phyloP scores from a whole-genome alignment of 192 early-diverging fungal species.

The Linnemannia elongata region DNA sequence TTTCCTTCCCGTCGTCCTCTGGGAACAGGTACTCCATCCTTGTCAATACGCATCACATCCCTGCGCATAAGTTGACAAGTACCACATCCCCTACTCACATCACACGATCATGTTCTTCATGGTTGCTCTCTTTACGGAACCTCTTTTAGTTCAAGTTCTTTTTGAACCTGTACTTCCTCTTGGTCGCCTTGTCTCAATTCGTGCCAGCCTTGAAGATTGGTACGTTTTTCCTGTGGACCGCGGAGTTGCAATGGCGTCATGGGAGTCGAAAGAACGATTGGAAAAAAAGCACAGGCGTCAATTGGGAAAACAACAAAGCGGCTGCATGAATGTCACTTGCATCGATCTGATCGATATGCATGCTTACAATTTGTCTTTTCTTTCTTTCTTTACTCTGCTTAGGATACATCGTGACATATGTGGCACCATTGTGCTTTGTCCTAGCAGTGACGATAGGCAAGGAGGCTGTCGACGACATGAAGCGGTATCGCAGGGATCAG shows the following conservation, averaged over 20 bases:
- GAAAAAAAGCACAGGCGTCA: conserved; percentile 5
- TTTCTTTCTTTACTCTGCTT: conserved; percentile 23
- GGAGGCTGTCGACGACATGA: conserved; percentile 92
- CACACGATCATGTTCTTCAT: neutral
- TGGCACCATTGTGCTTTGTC: conserved; percentile 95
- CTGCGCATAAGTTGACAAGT: neutral
- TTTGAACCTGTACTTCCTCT: conserved; percentile 95
- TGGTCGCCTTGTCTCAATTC: conserved; percentile 94
- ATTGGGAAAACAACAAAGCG: neutral
- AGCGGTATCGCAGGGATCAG: conserved; percentile 81
- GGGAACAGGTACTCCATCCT: conserved; percentile 73
- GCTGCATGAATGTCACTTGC: neutral
- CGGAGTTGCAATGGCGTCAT: conserved; percentile 7
- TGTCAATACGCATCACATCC: neutral
- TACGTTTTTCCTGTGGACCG: conserved; percentile 38
- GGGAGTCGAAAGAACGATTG: neutral
- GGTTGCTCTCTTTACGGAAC: neutral
- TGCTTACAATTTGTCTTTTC: neutral
- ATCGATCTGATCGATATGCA: conserved; percentile 1
- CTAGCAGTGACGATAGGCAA: conserved; percentile 91
- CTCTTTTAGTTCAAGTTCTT: conserved; percentile 90
- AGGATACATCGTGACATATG: conserved; percentile 92
- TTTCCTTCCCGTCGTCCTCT: conserved; percentile 85
- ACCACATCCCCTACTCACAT: neutral
- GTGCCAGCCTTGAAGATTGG: conserved; percentile 88